A percentile compares a stretch with the other conserved stretches of the same genome.
These are phyloP conservation scores for Neckera pumila DNA, from an alignment of 225 moss, liverwort and hornwort species.

Conservation along the genomic window DNA sequence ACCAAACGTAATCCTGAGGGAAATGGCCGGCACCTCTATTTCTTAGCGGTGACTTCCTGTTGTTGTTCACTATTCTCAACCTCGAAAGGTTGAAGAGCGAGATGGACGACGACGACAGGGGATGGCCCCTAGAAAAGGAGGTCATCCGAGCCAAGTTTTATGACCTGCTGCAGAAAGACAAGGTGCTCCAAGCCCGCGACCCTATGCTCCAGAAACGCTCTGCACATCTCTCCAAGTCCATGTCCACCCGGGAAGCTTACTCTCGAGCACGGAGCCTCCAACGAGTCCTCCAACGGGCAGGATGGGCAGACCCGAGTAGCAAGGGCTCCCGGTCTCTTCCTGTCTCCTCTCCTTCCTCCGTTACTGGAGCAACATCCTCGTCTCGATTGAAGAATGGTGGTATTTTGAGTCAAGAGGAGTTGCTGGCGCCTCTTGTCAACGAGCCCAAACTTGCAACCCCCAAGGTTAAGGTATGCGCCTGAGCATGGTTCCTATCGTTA, in stretches of 20 bases:
- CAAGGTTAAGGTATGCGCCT: neutral
- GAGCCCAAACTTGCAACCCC: neutral
- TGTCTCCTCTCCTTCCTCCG: slow-evolving; percentile 12
- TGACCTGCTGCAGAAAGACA: slow-evolving; percentile 9
- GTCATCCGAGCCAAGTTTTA: slow-evolving; percentile 22
- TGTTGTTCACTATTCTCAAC: neutral
- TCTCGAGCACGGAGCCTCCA: slow-evolving; percentile 16
- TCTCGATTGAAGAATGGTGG: neutral
- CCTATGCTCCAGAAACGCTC: neutral
- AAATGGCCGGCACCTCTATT: neutral
- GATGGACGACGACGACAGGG: slow-evolving; percentile 10
- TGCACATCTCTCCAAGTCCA: neutral
- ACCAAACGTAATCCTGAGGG: neutral
- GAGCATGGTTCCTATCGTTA: neutral
- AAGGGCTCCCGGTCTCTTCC: slow-evolving; percentile 17
- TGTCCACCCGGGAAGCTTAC: slow-evolving; percentile 14
- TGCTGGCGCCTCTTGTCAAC: neutral
- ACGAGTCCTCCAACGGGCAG: slow-evolving; percentile 12
- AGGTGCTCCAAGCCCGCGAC: neutral
- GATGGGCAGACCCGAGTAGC: neutral
- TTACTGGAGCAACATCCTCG: neutral
- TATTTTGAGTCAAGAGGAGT: neutral
- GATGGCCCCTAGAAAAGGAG: slow-evolving; percentile 35
- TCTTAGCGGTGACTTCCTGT: neutral
- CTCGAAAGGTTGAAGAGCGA: neutral